These are phyloP conservation scores for Paecilomyces dactylethromorphus DNA, from an alignment of 2,329 filamentous ascomycete genomes.

Conservation along the genomic window DNA sequence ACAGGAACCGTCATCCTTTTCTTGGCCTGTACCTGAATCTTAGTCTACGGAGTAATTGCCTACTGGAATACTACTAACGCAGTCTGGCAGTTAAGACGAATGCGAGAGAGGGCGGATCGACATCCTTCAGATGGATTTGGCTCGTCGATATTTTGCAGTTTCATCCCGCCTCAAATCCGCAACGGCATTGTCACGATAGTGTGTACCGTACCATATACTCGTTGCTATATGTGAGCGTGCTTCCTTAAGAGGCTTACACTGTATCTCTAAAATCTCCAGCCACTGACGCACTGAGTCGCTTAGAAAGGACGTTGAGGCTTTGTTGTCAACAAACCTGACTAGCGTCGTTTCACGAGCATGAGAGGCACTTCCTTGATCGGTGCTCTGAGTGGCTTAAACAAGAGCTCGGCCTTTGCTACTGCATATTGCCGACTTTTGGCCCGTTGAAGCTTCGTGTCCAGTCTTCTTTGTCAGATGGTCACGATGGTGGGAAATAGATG, in stretches of 20 bases:
- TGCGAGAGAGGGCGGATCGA: neutral
- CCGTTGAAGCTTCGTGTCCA: neutral
- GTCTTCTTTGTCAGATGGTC: neutral
- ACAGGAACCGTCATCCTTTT: neutral
- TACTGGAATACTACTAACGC: neutral
- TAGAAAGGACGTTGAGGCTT: too few relatives aligned
- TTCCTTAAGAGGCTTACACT: neutral
- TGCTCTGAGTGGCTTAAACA: neutral
- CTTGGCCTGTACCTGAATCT: neutral
- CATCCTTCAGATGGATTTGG: neutral
- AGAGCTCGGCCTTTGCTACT: neutral
- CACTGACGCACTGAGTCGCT: neutral
- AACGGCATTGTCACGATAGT: neutral
- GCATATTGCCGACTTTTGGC: neutral
- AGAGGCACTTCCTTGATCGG: neutral
- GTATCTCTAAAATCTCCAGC: neutral
- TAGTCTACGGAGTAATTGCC: neutral
- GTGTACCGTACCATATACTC: neutral
- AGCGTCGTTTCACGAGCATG: neutral
- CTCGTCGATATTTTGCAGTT: neutral
- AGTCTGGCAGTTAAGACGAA: neutral
- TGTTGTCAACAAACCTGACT: neutral
- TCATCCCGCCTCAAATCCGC: neutral
- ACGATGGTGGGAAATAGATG: neutral
- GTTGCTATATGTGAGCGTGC: neutral